A percentile compares a stretch with the other conserved stretches of the same genome.
Conservation (phyloP, 805 yeast genomes). For the Barnettozyma wickerhamii region DNA sequence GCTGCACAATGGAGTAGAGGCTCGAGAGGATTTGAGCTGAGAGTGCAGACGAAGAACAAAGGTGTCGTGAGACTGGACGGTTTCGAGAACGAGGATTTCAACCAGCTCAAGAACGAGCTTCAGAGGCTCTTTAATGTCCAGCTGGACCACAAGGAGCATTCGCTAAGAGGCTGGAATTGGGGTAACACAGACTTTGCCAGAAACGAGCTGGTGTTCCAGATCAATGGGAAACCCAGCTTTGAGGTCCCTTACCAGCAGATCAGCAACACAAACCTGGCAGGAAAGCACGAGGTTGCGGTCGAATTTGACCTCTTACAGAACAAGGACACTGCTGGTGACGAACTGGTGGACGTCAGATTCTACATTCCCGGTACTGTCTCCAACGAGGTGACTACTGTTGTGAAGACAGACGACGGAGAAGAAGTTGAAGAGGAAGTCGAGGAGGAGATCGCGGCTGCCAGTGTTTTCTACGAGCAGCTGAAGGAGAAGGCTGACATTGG, state of each 20-base stretch:
- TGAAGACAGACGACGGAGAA: constrained; percentile 29
- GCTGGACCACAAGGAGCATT: constrained; percentile 84
- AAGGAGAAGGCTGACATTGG: constrained; percentile 94
- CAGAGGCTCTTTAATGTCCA: constrained; percentile 69
- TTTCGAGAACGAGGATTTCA: constrained; percentile 80
- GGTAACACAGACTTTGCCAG: constrained; percentile 91
- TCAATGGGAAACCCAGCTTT: constrained; percentile 84
- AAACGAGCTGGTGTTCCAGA: constrained; percentile 81
- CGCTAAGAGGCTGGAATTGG: constrained; percentile 99
- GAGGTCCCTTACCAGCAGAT: constrained; percentile 83
- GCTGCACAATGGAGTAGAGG: constrained; percentile 91
- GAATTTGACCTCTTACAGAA: constrained; percentile 65
- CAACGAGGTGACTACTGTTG: constrained; percentile 23
- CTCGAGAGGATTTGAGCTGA: constrained; percentile 83
- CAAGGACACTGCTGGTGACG: constrained; percentile 81
- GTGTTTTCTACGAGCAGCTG: constrained; percentile 82
- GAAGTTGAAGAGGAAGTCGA: constrained; percentile 27
- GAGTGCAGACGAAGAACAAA: constrained; percentile 82
- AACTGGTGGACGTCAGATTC: constrained; percentile 89
- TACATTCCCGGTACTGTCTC: constrained; percentile 83
- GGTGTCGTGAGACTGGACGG: constrained; percentile 91
- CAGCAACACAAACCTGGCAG: constrained; percentile 82
- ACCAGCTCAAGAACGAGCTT: constrained; percentile 75
- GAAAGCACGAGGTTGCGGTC: constrained; percentile 89
- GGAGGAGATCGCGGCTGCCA: constrained; percentile 66